Evolutionary conservation across 441 rosid species (phyloP).

Genomic region (Lepidium campestre): DNA sequence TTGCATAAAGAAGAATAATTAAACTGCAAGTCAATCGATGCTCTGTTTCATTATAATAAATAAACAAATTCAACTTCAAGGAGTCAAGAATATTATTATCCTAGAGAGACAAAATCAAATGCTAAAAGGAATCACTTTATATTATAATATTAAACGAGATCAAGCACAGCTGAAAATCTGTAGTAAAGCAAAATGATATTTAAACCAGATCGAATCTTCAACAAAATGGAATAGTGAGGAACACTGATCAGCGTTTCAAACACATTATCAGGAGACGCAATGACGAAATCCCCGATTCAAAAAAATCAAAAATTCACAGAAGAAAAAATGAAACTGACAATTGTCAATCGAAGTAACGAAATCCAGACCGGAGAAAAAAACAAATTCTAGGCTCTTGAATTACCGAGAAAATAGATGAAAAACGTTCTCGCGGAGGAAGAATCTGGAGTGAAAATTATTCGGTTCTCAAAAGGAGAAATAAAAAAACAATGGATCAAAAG

Average conservation of each 20-base stretch:
- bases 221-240: neutral
- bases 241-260: neutral
- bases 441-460: neutral
- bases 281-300: neutral
- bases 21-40: neutral
- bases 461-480: neutral
- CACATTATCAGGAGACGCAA: neutral
- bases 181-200: neutral
- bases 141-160: neutral
- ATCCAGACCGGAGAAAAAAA: neutral
- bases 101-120: neutral
- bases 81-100: neutral
- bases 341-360: neutral
- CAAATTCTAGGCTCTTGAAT: neutral
- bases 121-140: neutral
- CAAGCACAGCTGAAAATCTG: neutral
- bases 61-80: neutral
- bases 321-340: neutral
- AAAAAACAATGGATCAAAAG: neutral
- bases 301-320: neutral
- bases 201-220: neutral
- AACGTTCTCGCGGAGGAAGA: neutral
- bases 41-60: neutral
- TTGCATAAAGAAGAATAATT: neutral
- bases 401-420: neutral